A percentile compares a stretch with the other conserved stretches of the same genome.
Conservation (phyloP, 805 yeast genomes). For the Crinitomyces ghanaensis region DNA sequence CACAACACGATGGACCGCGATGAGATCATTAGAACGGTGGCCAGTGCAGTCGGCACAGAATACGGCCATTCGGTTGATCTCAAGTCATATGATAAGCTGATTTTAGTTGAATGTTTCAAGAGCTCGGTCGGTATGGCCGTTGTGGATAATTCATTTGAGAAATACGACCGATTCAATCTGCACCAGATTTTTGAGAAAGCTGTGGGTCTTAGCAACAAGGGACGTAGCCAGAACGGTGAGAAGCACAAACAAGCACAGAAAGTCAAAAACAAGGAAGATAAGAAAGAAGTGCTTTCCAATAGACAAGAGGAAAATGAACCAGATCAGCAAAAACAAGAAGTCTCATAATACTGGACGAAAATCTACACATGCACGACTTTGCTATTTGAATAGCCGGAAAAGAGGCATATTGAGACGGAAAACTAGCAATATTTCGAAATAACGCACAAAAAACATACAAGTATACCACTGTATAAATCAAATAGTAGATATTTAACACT, state of each 20-base stretch:
- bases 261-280: not conserved
- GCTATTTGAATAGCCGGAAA: no score
- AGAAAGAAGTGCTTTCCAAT: no score
- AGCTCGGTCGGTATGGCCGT: constrained; percentile 81
- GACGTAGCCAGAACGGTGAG: not conserved
- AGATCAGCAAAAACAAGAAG: no score
- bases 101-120: constrained; percentile 81
- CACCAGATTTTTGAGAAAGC: constrained; percentile 51
- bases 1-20: constrained; percentile 61
- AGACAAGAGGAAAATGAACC: no score
- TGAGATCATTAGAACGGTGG: constrained; percentile 63
- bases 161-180: constrained; percentile 59
- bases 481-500: no score
- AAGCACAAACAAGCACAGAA: not conserved
- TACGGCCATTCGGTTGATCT: constrained; percentile 71
- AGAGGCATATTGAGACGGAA: no score
- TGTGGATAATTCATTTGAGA: constrained; percentile 46
- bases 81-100: constrained; percentile 63
- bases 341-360: no score
- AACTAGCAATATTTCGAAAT: no score
- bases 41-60: constrained; percentile 56
- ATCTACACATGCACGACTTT: no score
- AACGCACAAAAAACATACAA: no score
- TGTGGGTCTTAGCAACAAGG: no score
- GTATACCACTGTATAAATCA: no score